These are phyloP conservation scores for Lecanicillium sp. DNA, from an alignment of 2,329 filamentous ascomycete species.

Conservation along the genomic window DNA sequence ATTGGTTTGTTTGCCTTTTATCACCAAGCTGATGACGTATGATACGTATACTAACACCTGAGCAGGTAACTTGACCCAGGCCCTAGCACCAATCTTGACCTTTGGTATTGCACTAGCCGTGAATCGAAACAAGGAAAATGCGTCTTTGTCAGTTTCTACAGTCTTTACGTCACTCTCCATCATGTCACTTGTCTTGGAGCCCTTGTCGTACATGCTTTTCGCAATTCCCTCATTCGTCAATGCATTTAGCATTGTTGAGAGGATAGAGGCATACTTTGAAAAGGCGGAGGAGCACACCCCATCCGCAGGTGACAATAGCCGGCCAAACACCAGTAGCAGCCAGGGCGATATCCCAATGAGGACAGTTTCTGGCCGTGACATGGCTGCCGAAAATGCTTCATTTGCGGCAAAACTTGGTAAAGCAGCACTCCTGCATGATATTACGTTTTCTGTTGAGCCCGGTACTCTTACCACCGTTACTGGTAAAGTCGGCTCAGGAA, in stretches of 20 bases:
- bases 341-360: neutral
- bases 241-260: slow-evolving; percentile 16
- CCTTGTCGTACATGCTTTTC: slow-evolving; percentile 13
- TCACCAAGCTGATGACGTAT: neutral
- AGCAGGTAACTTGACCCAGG: slow-evolving; percentile 8
- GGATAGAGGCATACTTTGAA: slow-evolving; percentile 13
- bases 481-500: slow-evolving; percentile 15
- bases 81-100: slow-evolving; percentile 12
- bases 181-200: slow-evolving; percentile 14
- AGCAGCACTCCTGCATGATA: slow-evolving; percentile 5
- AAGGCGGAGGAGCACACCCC: neutral
- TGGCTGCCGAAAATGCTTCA: neutral
- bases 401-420: slow-evolving; percentile 2
- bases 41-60: neutral
- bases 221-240: slow-evolving; percentile 15
- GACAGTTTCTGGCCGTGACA: neutral
- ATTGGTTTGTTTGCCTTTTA: slow-evolving; percentile 2
- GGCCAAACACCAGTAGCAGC: neutral
- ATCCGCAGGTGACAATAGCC: too few species aligned
- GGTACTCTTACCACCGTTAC: slow-evolving; percentile 10
- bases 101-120: slow-evolving; percentile 15
- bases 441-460: slow-evolving; percentile 4
- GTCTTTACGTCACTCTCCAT: slow-evolving; percentile 18
- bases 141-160: slow-evolving; percentile 4
- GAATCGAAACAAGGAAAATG: neutral